Evolutionary conservation across 1,284 basidiomycete species (phyloP), one percentile per base, ranked within the genome.

Genomic region (Tylopilus sp.): DNA sequence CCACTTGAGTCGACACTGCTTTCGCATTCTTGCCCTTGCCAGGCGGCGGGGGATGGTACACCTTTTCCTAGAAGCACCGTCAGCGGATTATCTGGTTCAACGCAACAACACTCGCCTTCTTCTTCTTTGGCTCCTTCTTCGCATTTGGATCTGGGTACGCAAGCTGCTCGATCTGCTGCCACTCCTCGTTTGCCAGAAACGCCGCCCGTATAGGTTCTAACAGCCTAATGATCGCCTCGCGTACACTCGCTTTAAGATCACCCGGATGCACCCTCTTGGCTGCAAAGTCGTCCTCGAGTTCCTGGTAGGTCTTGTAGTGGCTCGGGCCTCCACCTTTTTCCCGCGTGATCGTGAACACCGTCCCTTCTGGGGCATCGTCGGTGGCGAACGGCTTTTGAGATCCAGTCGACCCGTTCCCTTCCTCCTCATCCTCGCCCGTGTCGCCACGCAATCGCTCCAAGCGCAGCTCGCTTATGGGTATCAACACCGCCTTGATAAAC

Each of bases 401-500:
- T 8, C 68, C 72, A 4, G 56, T 74, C 10, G 82, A 82, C 13
- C 68, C 78, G 59, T 82, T 82, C 1, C 85, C 81, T 57, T 87
- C 80, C 13, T 78, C 79, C 22, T 69, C 69, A 52, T 82, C 82
- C 12, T 79, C 78, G n/a, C 79, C 77, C 22, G 80, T 81, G 58
- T 80, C 75, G 9, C 83, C 87, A 24, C 77, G 79, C 36, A 74
- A 62, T 53, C 86, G 85, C 69, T 94, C 92, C 39, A 91, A 76
- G 32, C 92, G 87, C 53, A 97, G 81, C 73, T 93, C 82, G 74
- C 90, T 91, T 71, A 98, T 92, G 39, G 97, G 97, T 74, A 99
- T 93, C 62, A 99, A 81, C 38, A 99, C 98, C 18, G 95, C 90
- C 69, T 92, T 84, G 64, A 94, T 88, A 84, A 99, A 99, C 3